These are phyloP conservation scores for Saturnispora hagleri DNA, from an alignment of 805 yeast species.

Conservation along the genomic window DNA sequence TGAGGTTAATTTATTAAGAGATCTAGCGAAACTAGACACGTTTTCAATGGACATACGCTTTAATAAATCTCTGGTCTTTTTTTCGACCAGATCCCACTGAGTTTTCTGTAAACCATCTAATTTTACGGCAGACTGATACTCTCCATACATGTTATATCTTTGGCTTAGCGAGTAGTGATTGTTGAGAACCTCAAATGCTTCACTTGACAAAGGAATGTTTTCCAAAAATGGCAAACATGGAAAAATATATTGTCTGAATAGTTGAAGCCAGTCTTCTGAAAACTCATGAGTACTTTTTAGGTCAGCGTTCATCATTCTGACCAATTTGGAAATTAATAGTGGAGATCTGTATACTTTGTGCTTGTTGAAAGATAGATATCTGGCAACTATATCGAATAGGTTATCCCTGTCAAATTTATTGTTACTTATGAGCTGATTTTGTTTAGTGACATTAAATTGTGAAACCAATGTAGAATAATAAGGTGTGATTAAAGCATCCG, in stretches of 20 bases:
- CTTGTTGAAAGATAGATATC: constrained; percentile 46
- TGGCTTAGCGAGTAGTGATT: constrained; percentile 46
- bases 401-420: constrained; percentile 31
- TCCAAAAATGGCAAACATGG: constrained; percentile 49
- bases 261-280: constrained; percentile 44
- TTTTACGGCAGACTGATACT: constrained; percentile 48
- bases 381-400: constrained; percentile 30
- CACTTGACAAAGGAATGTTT: constrained; percentile 52
- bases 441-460: constrained; percentile 10
- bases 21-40: constrained; percentile 60
- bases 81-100: constrained; percentile 59
- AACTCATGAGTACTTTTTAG: constrained; percentile 18
- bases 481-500: constrained; percentile 42
- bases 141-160: constrained; percentile 76
- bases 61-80: constrained; percentile 65
- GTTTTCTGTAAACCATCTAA: constrained; percentile 48
- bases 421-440: constrained; percentile 24
- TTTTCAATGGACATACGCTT: constrained; percentile 80
- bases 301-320: constrained; percentile 46
- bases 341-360: constrained; percentile 42
- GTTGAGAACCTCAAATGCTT: constrained; percentile 44
- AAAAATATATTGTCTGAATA: constrained; percentile 53
- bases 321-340: constrained; percentile 43
- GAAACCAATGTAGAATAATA: constrained; percentile 27
- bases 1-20: constrained; percentile 60